phyloP scores from a whole-genome alignment of 371 early-diverging fungal species.

The Mortierella sp. region DNA sequence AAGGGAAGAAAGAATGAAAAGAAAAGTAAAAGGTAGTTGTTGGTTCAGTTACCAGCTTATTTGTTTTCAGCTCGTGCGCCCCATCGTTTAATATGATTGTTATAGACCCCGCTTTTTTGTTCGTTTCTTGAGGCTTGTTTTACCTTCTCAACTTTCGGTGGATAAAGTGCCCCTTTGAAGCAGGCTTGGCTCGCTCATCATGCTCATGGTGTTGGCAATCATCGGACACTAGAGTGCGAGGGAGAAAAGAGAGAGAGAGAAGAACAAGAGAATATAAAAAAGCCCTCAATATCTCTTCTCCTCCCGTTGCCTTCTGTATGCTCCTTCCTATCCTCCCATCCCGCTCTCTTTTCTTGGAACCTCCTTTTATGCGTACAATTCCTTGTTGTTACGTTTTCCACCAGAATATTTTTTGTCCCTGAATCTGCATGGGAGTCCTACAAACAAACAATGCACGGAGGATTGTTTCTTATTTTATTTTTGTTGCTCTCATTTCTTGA shows the following conservation, averaged over 20 bases:
- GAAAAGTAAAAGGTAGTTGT: background rate
- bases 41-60: background rate
- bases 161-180: background rate
- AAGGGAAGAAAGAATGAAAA: background rate
- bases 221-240: too few species aligned
- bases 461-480: too few species aligned
- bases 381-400: background rate
- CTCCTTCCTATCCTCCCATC: slow-evolving; percentile 1
- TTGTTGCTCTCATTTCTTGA: too few species aligned
- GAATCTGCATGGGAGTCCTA: too few species aligned
- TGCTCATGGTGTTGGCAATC: too few species aligned
- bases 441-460: too few species aligned
- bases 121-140: background rate
- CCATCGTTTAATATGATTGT: too few species aligned
- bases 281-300: background rate
- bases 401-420: background rate
- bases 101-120: background rate
- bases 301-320: too few species aligned
- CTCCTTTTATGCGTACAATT: background rate
- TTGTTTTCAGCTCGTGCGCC: background rate
- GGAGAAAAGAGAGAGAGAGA: background rate
- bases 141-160: background rate
- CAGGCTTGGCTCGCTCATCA: too few species aligned
- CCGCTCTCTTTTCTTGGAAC: background rate
- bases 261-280: background rate